These are phyloP conservation scores for Fomitiporia mediterranea DNA, from an alignment of 1,284 basidiomycete genomes.

Conservation along the genomic window DNA sequence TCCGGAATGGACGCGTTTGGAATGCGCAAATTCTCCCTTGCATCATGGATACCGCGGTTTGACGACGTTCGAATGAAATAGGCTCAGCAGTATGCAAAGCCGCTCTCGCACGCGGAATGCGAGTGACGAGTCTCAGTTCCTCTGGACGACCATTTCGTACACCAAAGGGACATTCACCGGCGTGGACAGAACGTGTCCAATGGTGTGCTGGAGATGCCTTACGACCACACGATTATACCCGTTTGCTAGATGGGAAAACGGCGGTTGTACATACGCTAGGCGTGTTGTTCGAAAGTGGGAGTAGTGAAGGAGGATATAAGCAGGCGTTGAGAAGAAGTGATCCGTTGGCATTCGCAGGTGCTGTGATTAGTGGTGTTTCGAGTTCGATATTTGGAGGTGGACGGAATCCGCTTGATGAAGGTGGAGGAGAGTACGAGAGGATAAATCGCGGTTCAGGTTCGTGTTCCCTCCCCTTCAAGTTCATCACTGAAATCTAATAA, in stretches of 20 bases:
- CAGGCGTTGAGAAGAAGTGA: slow-evolving; percentile 55
- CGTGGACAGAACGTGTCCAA: slow-evolving; percentile 78
- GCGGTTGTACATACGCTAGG: slow-evolving; percentile 96
- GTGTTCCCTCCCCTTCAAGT: slow-evolving; percentile 27
- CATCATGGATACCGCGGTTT: background rate
- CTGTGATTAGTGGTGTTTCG: slow-evolving; percentile 36
- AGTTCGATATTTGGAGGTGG: slow-evolving; percentile 28
- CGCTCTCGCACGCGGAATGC: slow-evolving; percentile 78
- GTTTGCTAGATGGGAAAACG: slow-evolving; percentile 58
- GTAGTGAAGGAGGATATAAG: slow-evolving; percentile 70
- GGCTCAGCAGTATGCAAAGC: slow-evolving; percentile 90
- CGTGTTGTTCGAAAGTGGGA: slow-evolving; percentile 66
- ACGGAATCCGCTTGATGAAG: slow-evolving; percentile 64
- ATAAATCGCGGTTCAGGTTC: slow-evolving; percentile 90
- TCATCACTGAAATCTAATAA: slow-evolving; percentile 7
- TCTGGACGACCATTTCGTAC: slow-evolving; percentile 84
- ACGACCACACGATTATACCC: slow-evolving; percentile 67
- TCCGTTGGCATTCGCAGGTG: slow-evolving; percentile 48
- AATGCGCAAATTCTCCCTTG: too few relatives aligned
- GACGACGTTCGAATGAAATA: slow-evolving; percentile 31
- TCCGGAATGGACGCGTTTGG: too few relatives aligned
- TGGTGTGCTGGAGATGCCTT: slow-evolving; percentile 83
- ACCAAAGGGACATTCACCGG: slow-evolving; percentile 83
- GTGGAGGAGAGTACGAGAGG: slow-evolving; percentile 59
- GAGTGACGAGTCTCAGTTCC: slow-evolving; percentile 86